These are phyloP conservation scores for Yamadazyma aaseri DNA, from an alignment of 1,139 yeast species.

Conservation along the genomic window DNA sequence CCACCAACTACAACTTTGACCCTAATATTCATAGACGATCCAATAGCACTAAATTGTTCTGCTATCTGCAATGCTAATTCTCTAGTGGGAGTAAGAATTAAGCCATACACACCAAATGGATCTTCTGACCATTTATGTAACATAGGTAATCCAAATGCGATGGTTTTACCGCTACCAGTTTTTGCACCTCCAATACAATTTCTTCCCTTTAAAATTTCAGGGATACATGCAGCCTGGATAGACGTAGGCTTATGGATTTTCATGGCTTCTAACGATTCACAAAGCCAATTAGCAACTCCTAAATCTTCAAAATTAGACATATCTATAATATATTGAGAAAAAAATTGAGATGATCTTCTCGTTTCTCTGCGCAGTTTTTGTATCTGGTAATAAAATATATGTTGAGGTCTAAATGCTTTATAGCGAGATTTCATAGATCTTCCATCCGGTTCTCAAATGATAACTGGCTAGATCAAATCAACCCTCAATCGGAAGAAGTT, in stretches of 20 bases:
- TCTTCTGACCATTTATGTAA: constrained; percentile 91
- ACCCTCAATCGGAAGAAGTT: constrained; percentile 8
- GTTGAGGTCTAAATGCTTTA: background rate
- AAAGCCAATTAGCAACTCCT: constrained; percentile 86
- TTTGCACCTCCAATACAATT: constrained; percentile 98
- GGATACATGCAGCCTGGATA: constrained; percentile 87
- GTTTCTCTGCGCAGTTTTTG: background rate
- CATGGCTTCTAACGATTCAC: constrained; percentile 79
- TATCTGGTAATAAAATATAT: background rate
- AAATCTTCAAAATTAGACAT: constrained; percentile 47
- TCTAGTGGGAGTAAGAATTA: constrained; percentile 90
- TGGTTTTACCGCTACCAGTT: constrained; percentile 97
- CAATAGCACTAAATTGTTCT: constrained; percentile 92
- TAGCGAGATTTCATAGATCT: constrained; percentile 2
- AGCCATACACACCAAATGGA: constrained; percentile 89
- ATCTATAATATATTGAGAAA: background rate
- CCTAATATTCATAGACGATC: constrained; percentile 82
- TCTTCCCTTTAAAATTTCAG: constrained; percentile 74
- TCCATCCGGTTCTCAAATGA: constrained; percentile 6
- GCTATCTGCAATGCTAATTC: constrained; percentile 96
- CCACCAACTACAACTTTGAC: constrained; percentile 91
- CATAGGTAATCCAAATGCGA: constrained; percentile 97
- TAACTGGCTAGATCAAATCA: constrained; percentile 15
- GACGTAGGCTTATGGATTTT: constrained; percentile 79
- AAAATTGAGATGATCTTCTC: constrained; percentile 5